These are phyloP conservation scores for Picea sitchensis DNA, from an alignment of 75 land plant genomes.

Conservation along the genomic window DNA sequence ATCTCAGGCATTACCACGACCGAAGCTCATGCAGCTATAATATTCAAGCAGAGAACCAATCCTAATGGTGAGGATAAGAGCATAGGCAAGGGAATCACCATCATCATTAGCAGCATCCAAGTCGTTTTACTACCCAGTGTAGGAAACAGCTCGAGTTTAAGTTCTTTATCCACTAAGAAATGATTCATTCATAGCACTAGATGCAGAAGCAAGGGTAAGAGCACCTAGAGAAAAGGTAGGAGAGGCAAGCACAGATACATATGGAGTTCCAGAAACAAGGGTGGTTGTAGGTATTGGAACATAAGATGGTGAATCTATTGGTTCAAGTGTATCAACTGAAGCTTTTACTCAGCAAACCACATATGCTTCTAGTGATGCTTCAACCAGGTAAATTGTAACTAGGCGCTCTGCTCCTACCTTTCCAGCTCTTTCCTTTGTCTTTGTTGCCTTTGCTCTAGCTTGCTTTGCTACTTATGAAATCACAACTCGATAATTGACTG, in stretches of 20 bases:
- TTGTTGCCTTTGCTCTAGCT: not conserved
- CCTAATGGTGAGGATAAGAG: no score
- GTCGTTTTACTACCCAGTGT: not conserved
- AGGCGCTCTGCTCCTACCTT: conserved; percentile 4
- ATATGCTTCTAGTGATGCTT: not conserved
- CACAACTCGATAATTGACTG: not conserved
- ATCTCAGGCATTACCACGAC: no score
- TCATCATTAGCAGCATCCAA: conserved; percentile 2
- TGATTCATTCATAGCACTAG: not conserved
- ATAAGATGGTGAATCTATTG: no score
- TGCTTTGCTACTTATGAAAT: not conserved
- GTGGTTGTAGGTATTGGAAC: not conserved
- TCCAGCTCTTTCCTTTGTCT: not conserved
- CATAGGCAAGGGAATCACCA: not conserved
- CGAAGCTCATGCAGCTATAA: no score
- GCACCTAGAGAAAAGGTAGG: not conserved
- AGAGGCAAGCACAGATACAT: not conserved
- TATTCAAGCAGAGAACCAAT: no score
- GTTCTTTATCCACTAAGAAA: not conserved
- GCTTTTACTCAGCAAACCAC: conserved; percentile 1
- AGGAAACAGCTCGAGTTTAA: not conserved
- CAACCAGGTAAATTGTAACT: conserved; percentile 4
- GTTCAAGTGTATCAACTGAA: not conserved
- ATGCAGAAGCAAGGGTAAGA: not conserved
- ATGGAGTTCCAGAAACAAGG: not conserved